These are phyloP conservation scores for Musa beccarii DNA, from an alignment of 176 grass and related monocot species.

Conservation along the genomic window DNA sequence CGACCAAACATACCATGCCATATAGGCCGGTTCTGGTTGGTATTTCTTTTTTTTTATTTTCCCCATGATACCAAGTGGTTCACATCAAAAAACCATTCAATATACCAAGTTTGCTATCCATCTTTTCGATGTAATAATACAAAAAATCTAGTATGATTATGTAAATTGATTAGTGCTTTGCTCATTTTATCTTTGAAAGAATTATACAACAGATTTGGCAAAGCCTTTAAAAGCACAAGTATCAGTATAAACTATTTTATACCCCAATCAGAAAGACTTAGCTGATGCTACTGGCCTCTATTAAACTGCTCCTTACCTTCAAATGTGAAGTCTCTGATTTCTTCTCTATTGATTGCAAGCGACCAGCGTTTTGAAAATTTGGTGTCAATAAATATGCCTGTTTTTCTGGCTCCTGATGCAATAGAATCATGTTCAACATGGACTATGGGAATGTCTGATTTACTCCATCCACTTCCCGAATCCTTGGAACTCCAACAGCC, in stretches of 20 bases:
- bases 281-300: not conserved
- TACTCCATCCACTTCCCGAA: constrained; percentile 53
- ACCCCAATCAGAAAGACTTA: not conserved
- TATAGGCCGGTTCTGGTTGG: too few species aligned
- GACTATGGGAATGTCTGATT: constrained; percentile 54
- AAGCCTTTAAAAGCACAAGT: not conserved
- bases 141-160: too few species aligned
- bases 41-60: too few species aligned
- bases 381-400: constrained; percentile 57
- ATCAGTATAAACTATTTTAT: not conserved
- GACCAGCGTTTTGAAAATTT: constrained; percentile 71
- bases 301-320: constrained; percentile 36
- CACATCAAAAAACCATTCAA: too few species aligned
- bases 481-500: constrained; percentile 71
- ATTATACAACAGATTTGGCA: not conserved
- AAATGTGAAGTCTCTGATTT: constrained; percentile 65
- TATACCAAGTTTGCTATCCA: too few species aligned
- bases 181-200: too few species aligned
- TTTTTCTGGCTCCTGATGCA: constrained; percentile 31
- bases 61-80: too few species aligned
- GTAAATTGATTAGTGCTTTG: too few species aligned
- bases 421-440: constrained; percentile 69
- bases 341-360: constrained; percentile 69
- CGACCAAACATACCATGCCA: too few species aligned
- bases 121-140: too few species aligned